A percentile compares a stretch with the other conserved stretches of the same genome.
These are phyloP conservation scores for Chalciporus chontae DNA, from an alignment of 768 basidiomycete species.

Conservation along the genomic window DNA sequence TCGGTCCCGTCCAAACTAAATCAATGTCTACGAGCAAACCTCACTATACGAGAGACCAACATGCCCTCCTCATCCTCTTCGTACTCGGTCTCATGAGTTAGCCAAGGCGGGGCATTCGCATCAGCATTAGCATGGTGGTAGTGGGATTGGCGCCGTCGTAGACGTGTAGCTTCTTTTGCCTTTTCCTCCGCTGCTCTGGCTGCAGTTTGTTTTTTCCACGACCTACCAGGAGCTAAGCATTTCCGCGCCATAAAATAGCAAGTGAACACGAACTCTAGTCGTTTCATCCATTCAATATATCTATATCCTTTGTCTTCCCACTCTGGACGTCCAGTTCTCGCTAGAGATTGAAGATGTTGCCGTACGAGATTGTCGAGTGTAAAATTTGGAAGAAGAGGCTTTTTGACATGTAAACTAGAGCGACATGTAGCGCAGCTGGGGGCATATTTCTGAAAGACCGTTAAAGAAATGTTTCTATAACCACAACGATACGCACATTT, in stretches of 20 bases:
- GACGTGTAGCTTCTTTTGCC: conserved; percentile 8
- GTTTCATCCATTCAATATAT: conserved; percentile 47
- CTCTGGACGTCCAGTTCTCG: conserved; percentile 44
- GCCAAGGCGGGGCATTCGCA: conserved; percentile 2
- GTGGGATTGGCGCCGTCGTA: conserved; percentile 12
- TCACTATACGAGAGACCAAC: not conserved
- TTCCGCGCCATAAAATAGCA: not conserved
- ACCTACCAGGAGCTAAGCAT: conserved; percentile 8
- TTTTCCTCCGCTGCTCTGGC: conserved; percentile 18
- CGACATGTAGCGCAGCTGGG: conserved; percentile 63
- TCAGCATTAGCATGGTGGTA: conserved; percentile 12
- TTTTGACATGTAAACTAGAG: conserved; percentile 34
- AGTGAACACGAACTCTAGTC: conserved; percentile 48
- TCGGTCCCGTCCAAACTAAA: not conserved
- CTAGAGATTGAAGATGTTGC: conserved; percentile 50
- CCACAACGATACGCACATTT: conserved; percentile 38
- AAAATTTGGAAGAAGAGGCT: conserved; percentile 63
- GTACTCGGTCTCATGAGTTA: not conserved
- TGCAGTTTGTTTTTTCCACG: conserved; percentile 28
- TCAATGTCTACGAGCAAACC: conserved; percentile 13
- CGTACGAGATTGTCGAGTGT: conserved; percentile 57
- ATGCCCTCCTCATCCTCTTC: conserved; percentile 2
- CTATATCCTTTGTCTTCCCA: conserved; percentile 51
- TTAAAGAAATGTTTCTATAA: not conserved
- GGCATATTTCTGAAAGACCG: conserved; percentile 32